Percentiles rank a stretch among this genome's conserved stretches.
Evolutionary conservation across 345 rosid genomes (phyloP).

Genomic region (Populus tremula): DNA sequence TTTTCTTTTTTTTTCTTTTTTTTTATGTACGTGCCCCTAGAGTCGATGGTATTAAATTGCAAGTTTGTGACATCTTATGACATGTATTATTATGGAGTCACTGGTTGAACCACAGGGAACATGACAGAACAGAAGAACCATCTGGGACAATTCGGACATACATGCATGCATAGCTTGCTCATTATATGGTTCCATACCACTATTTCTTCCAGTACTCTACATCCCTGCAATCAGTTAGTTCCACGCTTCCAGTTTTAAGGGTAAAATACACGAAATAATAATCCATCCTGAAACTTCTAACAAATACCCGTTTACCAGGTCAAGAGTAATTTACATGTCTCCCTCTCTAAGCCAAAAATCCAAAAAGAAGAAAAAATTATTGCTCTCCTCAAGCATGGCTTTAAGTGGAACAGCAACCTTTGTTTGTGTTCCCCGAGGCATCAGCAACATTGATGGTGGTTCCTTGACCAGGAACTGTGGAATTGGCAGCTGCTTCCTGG

Average conservation of each 20-base stretch:
- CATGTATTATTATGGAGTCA: background rate
- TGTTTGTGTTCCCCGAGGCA: background rate
- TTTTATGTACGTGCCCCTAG: too few relatives aligned
- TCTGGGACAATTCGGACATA: background rate
- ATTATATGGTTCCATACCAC: background rate
- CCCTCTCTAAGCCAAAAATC: background rate
- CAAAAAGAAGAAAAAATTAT: background rate
- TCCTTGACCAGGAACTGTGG: background rate
- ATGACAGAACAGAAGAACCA: background rate
- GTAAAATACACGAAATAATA: background rate
- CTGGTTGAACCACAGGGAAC: background rate
- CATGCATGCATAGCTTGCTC: background rate
- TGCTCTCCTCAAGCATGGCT: background rate
- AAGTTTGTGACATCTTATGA: too few relatives aligned
- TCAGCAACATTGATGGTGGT: background rate
- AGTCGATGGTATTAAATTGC: too few relatives aligned
- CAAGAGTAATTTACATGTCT: background rate
- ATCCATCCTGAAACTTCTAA: background rate
- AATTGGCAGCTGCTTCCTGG: background rate
- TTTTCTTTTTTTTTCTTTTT: too few relatives aligned
- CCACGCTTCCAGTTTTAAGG: background rate
- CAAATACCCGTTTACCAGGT: background rate
- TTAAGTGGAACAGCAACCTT: background rate
- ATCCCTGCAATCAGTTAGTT: background rate
- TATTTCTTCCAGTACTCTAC: background rate